Conservation (phyloP, 78 protist species). For the Protostelium mycophagum region DNA sequence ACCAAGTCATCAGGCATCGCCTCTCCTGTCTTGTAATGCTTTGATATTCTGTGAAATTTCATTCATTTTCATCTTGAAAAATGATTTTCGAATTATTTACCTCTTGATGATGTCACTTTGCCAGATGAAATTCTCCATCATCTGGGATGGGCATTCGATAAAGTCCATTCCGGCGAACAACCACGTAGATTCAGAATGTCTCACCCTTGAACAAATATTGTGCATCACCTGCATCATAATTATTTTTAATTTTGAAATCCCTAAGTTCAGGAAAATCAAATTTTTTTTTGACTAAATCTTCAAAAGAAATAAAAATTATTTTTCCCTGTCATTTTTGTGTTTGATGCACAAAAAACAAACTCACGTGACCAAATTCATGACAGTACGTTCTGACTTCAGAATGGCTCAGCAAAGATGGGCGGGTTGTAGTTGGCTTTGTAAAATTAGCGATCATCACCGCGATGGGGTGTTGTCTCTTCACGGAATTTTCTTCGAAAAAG, state of each 20-base stretch:
- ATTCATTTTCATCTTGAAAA: not conserved
- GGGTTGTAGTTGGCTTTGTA: slow-evolving; percentile 28
- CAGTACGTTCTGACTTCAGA: slow-evolving; percentile 64
- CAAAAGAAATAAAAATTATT: too few relatives aligned
- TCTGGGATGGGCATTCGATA: slow-evolving; percentile 74
- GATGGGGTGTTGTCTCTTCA: slow-evolving; percentile 10
- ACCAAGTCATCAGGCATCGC: not conserved
- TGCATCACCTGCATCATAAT: slow-evolving; percentile 21
- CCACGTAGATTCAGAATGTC: slow-evolving; percentile 38
- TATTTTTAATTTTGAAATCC: too few relatives aligned
- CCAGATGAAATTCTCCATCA: slow-evolving; percentile 72
- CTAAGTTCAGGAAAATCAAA: too few relatives aligned
- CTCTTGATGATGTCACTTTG: slow-evolving; percentile 31
- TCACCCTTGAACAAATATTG: slow-evolving; percentile 13
- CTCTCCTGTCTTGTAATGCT: not conserved
- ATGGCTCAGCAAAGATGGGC: slow-evolving; percentile 57
- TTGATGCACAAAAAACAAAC: not conserved
- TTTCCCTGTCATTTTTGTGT: too few relatives aligned
- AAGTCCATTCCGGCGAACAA: slow-evolving; percentile 57
- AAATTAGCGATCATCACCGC: slow-evolving; percentile 36
- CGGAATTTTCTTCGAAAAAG: not conserved
- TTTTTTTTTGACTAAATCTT: too few relatives aligned
- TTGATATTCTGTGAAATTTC: not conserved
- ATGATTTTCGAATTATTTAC: not conserved
- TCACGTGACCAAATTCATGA: slow-evolving; percentile 69